Conservation (phyloP, 2,329 filamentous ascomycete species). For the Penicillium sp. region DNA sequence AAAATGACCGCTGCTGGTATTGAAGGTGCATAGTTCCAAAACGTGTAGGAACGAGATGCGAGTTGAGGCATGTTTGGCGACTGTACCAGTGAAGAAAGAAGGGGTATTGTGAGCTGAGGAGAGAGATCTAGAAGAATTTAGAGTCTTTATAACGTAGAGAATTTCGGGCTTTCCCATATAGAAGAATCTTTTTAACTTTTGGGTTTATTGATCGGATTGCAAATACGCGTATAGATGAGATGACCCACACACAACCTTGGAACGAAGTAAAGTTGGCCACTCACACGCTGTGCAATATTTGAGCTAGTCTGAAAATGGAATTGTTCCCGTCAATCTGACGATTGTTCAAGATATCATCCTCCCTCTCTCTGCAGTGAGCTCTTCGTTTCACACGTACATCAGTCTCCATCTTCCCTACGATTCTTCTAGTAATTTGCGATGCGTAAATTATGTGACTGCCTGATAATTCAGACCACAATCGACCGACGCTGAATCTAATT, state of each 20-base stretch:
- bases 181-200: not conserved
- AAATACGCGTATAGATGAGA: slow-evolving; percentile 4
- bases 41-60: slow-evolving; percentile 7
- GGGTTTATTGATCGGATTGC: not conserved
- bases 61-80: slow-evolving; percentile 2
- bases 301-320: not conserved
- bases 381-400: not conserved
- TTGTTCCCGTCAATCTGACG: not conserved
- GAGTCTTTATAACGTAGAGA: not conserved
- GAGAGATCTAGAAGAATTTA: not conserved
- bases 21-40: slow-evolving; percentile 14
- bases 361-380: not conserved
- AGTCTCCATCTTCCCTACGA: not conserved
- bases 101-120: not conserved
- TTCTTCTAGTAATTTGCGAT: not conserved
- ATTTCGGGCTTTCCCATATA: not conserved
- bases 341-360: not conserved
- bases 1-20: slow-evolving; percentile 14
- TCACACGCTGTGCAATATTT: not conserved
- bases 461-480: not conserved
- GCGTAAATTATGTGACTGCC: not conserved
- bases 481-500: too few species aligned
- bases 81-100: not conserved
- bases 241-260: not conserved
- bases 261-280: not conserved